A percentile compares a stretch with the other conserved stretches of the same genome.
These are phyloP conservation scores for Elongisporangium senticosum DNA, from an alignment of 352 stramenopile genomes.

Conservation along the genomic window DNA sequence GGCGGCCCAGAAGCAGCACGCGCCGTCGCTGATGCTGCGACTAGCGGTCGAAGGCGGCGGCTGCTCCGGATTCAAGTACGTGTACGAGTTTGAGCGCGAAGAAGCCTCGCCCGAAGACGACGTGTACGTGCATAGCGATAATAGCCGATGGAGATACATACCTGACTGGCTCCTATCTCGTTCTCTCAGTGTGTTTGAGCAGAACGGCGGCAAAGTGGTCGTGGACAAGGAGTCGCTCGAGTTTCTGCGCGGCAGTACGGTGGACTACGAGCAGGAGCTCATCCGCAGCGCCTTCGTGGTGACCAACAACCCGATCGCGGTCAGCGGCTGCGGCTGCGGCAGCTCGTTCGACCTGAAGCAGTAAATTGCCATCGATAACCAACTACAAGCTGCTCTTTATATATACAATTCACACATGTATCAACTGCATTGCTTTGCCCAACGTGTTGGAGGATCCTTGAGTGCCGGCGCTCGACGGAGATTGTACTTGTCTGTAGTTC, in stretches of 20 bases:
- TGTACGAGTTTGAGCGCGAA: conserved; percentile 83
- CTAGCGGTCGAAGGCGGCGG: conserved; percentile 89
- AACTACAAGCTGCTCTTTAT: not conserved
- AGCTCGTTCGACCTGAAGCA: conserved; percentile 97
- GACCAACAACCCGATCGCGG: conserved; percentile 96
- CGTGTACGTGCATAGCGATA: conserved; percentile 15
- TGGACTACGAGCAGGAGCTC: conserved; percentile 97
- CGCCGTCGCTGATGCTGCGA: conserved; percentile 66
- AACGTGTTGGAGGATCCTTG: no score
- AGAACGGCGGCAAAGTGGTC: conserved; percentile 82
- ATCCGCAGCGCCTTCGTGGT: conserved; percentile 96
- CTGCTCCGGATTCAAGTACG: conserved; percentile 93
- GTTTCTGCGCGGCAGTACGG: conserved; percentile 89
- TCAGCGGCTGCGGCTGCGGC: conserved; percentile 96
- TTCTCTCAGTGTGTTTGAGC: conserved; percentile 68
- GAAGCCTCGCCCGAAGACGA: conserved; percentile 42
- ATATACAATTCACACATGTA: not conserved
- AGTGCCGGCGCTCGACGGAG: no score
- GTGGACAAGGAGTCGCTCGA: conserved; percentile 93
- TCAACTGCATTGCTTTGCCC: conserved; percentile 16
- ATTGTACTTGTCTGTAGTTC: no score
- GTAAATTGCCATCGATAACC: conserved; percentile 15
- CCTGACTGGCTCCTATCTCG: not conserved
- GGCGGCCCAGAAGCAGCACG: conserved; percentile 46
- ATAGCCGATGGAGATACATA: conserved; percentile 3